Percentiles rank a stretch among this genome's conserved stretches.
Evolutionary conservation across 352 stramenopile genomes (phyloP).

Genomic region (Aphanomyces invadans): DNA sequence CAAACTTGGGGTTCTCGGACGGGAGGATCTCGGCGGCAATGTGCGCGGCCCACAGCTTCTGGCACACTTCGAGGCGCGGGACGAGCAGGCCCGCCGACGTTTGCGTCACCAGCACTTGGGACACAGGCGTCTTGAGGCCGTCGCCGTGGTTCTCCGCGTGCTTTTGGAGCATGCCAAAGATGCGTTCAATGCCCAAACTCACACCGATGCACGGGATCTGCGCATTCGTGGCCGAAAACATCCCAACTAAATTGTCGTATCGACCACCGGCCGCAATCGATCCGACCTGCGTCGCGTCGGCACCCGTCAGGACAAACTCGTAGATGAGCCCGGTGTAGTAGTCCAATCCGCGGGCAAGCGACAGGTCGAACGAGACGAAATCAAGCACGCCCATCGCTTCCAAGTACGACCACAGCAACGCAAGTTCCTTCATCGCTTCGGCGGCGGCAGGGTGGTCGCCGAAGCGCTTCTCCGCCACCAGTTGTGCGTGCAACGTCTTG

Average conservation of each 20-base stretch:
- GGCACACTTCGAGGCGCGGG: constrained; percentile 63
- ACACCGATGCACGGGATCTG: constrained; percentile 97
- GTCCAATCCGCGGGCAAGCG: constrained; percentile 94
- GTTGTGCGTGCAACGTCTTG: constrained; percentile 75
- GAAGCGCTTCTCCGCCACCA: constrained; percentile 80
- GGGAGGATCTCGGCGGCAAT: constrained; percentile 95
- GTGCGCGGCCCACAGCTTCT: constrained; percentile 83
- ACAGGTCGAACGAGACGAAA: constrained; percentile 94
- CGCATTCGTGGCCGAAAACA: constrained; percentile 92
- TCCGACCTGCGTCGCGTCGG: constrained; percentile 86
- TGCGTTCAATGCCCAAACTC: constrained; percentile 97
- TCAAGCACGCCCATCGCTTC: constrained; percentile 95
- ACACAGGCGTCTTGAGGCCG: constrained; percentile 31
- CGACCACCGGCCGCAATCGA: constrained; percentile 95
- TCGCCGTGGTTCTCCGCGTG: constrained; percentile 67
- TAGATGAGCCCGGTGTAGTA: constrained; percentile 99
- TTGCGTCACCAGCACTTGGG: constrained; percentile 92
- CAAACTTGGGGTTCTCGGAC: constrained; percentile 95
- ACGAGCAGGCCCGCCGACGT: constrained; percentile 66
- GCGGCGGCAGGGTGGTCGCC: constrained; percentile 80
- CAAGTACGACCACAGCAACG: constrained; percentile 95
- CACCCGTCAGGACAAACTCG: constrained; percentile 93
- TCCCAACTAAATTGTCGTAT: constrained; percentile 98
- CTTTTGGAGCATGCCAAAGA: constrained; percentile 97
- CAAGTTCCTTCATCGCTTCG: constrained; percentile 88